phyloP scores from a whole-genome alignment of 2,329 filamentous ascomycete genomes.

The Plenodomus tracheiphilus region DNA sequence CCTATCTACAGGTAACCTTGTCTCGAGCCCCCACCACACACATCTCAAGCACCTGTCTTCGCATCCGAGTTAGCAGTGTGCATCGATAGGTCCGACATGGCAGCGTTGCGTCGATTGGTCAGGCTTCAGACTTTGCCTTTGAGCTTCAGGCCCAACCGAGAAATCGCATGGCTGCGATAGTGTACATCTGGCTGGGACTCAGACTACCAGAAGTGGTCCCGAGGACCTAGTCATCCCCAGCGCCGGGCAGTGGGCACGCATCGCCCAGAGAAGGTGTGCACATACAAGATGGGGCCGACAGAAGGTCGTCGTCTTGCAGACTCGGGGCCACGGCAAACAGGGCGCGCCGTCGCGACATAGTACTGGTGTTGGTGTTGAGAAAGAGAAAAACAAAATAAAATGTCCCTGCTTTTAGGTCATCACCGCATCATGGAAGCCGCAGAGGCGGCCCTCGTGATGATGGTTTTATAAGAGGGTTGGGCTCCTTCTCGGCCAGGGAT shows the following conservation, averaged over 20 bases:
- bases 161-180: slow-evolving; percentile 30
- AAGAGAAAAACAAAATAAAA: too few relatives aligned
- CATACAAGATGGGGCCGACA: slow-evolving; percentile 14
- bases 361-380: too few relatives aligned
- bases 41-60: not conserved
- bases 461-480: slow-evolving; percentile 78
- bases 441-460: slow-evolving; percentile 70
- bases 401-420: slow-evolving; percentile 70
- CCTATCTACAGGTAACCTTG: too few relatives aligned
- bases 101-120: not conserved
- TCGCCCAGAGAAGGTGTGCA: slow-evolving; percentile 20
- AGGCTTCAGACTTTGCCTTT: slow-evolving; percentile 43
- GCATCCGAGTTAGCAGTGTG: slow-evolving; percentile 10
- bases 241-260: slow-evolving; percentile 10
- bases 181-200: slow-evolving; percentile 43
- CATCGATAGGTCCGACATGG: not conserved
- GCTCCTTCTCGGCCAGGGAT: slow-evolving; percentile 69
- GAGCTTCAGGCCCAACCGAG: slow-evolving; percentile 42
- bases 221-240: slow-evolving; percentile 40
- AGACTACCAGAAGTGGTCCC: slow-evolving; percentile 46
- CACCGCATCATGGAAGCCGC: slow-evolving; percentile 67
- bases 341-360: too few relatives aligned
- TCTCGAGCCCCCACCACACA: too few relatives aligned
- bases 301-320: too few relatives aligned
- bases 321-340: too few relatives aligned